Evolutionary conservation across 1,284 basidiomycete genomes (phyloP), one percentile per base, ranked within the genome.

Genomic region (Tremellales sp.): DNA sequence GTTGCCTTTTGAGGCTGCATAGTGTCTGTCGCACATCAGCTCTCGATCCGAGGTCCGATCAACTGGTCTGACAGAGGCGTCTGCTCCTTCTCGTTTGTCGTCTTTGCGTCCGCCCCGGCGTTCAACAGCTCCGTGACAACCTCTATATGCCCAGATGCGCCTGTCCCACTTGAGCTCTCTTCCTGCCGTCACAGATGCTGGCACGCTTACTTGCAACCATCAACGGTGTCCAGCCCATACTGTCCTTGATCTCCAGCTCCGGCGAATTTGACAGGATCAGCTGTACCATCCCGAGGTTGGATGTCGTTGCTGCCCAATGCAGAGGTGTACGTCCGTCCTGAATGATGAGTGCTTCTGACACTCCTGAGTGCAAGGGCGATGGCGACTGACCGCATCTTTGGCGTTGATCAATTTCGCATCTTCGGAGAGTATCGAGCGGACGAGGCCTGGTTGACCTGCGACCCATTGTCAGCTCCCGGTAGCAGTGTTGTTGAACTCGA

Each of bases 1-100:
- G 44, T 85, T 84, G 40, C 89, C 87, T 73, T 93, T 96, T 17
- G 91, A 96, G 36, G 91, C 92, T 25, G 91, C 91, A 63, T 96
- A 96, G 74, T 96, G 90, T 65, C 90, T 64, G 39, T 4, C 35
- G 23, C 12, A n/a, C 8, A 41, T 25, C 27, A 42, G 17, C 31
- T 33, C 12, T 33, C 19, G 15, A 17, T 42, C 17, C 24, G 24
- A 31, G 3, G 23, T 3, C 17, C 22, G 21, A 21, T 23, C 4
- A 40, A 2, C 7, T 21, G 27, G 43, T 12, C 86, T 73, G 70
- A 91, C 89, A 96, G 72, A 42, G 90, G 81, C 4, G 87, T 90
- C 51, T 92, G 78, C 11, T 90, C 90, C 74, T 93, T 93, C 62
- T 85, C 83, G 64, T 91, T 96, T 54, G 76, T 80, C 58, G 81